Conservation (phyloP, 2,329 filamentous ascomycete genomes). For the Arthrobotrys megalospora region DNA sequence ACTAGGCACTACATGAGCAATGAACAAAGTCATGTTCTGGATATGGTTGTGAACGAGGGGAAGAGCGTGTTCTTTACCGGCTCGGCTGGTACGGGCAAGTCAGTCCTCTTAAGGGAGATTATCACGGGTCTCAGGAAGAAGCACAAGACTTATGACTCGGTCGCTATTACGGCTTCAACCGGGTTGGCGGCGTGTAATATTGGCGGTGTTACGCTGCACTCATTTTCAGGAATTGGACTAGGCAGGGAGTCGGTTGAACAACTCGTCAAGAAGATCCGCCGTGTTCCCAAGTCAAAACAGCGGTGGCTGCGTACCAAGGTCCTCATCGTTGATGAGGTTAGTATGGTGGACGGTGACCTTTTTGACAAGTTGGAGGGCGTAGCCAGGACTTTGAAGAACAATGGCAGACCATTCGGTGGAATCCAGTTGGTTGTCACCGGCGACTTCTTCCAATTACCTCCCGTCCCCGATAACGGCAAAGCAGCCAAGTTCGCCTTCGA, state of each 20-base stretch:
- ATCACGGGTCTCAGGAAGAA: constrained; percentile 85
- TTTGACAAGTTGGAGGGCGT: constrained; percentile 96
- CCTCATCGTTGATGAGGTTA: constrained; percentile 93
- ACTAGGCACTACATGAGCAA: constrained; percentile 53
- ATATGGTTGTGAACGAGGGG: constrained; percentile 82
- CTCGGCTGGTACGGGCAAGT: constrained; percentile 94
- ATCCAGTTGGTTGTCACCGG: constrained; percentile 97
- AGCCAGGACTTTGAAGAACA: constrained; percentile 87
- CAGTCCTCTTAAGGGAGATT: constrained; percentile 92
- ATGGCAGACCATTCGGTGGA: constrained; percentile 91
- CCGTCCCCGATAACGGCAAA: constrained; percentile 82
- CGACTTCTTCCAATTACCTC: constrained; percentile 97
- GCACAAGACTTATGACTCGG: constrained; percentile 83
- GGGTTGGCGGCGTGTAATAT: constrained; percentile 97
- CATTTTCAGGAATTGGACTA: constrained; percentile 93
- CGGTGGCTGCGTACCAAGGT: constrained; percentile 91
- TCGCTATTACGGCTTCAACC: constrained; percentile 95
- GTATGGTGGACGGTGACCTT: constrained; percentile 97
- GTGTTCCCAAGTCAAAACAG: constrained; percentile 87
- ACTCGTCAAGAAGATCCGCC: constrained; percentile 90
- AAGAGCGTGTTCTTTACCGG: constrained; percentile 98
- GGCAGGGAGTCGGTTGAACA: constrained; percentile 88
- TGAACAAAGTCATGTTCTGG: constrained; percentile 87
- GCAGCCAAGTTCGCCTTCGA: constrained; percentile 93
- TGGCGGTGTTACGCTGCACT: constrained; percentile 94